phyloP scores from a whole-genome alignment of 257 asterid genomes.

The Striga asiatica region DNA sequence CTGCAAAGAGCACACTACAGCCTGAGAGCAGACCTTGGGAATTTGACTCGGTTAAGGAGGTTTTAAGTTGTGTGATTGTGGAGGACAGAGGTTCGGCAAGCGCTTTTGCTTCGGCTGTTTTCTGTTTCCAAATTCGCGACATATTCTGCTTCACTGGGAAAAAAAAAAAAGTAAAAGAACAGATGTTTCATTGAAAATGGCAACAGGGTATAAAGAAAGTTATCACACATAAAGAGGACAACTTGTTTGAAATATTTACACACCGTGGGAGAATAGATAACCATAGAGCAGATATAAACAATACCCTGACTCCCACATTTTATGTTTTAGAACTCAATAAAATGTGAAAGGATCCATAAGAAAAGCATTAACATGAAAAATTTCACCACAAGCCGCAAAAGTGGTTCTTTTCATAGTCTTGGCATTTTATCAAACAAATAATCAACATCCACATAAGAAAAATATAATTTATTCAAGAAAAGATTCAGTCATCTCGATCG shows the following conservation, averaged over 20 bases:
- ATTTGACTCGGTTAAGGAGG: slow-evolving; percentile 36
- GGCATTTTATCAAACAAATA: not conserved
- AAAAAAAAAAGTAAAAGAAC: not conserved
- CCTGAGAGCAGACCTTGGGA: slow-evolving; percentile 52
- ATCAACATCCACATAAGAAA: not conserved
- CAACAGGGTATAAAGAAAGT: not conserved
- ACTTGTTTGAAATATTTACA: not conserved
- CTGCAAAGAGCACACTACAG: slow-evolving; percentile 41
- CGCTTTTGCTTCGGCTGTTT: slow-evolving; percentile 34
- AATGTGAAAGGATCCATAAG: no score
- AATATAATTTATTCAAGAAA: not conserved
- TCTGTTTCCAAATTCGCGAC: slow-evolving; percentile 45
- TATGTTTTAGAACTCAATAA: no score
- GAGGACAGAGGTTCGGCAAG: slow-evolving; percentile 32
- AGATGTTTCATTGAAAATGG: not conserved
- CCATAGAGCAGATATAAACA: no score
- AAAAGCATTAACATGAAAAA: no score
- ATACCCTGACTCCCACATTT: no score
- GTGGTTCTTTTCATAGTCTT: not conserved
- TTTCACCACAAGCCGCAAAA: no score
- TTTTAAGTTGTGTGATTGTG: slow-evolving; percentile 38
- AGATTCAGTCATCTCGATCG: not conserved
- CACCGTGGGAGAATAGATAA: not conserved
- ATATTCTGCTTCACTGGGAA: slow-evolving; percentile 23
- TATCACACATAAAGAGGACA: not conserved